Conservation (phyloP, 352 stramenopile genomes). For the Phytophthora pistaciae region DNA sequence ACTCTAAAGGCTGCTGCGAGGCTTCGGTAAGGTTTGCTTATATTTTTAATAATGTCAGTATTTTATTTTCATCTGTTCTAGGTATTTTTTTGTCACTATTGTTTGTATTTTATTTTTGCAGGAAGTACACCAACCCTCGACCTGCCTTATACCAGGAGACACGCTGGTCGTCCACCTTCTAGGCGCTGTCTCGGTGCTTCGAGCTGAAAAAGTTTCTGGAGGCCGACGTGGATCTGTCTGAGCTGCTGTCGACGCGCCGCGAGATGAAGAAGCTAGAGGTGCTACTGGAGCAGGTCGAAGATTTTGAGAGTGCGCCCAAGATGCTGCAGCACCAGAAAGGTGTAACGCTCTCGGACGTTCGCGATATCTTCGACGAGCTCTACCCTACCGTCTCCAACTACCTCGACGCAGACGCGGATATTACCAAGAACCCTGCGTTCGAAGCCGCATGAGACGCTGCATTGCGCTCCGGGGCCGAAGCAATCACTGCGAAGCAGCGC, state of each 20-base stretch:
- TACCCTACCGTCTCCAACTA: not conserved
- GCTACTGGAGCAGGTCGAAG: not conserved
- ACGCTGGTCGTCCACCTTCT: conserved; percentile 1
- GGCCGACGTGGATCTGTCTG: not conserved
- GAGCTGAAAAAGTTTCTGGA: not conserved
- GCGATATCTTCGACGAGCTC: conserved; percentile 8
- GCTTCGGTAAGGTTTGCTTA: not conserved
- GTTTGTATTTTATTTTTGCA: not conserved
- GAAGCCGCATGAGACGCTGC: conserved; percentile 3
- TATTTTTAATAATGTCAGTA: not conserved
- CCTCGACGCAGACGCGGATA: not conserved
- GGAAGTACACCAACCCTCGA: not conserved
- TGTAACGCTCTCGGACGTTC: not conserved
- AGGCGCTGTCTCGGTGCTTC: conserved; percentile 4
- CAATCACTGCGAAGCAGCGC: not conserved
- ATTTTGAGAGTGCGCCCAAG: conserved; percentile 1
- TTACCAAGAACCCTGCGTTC: conserved; percentile 2
- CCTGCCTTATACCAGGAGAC: not conserved
- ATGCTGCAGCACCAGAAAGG: conserved; percentile 6
- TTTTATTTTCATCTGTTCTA: not conserved
- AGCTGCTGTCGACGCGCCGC: conserved; percentile 1
- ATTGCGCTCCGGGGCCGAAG: not conserved
- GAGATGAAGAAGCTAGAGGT: not conserved
- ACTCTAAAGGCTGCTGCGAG: conserved; percentile 1
- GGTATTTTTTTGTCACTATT: not conserved